Percentiles rank a stretch among this genome's conserved stretches.
Conservation (phyloP, 352 stramenopile genomes). For the Globisporangium alternatum region DNA sequence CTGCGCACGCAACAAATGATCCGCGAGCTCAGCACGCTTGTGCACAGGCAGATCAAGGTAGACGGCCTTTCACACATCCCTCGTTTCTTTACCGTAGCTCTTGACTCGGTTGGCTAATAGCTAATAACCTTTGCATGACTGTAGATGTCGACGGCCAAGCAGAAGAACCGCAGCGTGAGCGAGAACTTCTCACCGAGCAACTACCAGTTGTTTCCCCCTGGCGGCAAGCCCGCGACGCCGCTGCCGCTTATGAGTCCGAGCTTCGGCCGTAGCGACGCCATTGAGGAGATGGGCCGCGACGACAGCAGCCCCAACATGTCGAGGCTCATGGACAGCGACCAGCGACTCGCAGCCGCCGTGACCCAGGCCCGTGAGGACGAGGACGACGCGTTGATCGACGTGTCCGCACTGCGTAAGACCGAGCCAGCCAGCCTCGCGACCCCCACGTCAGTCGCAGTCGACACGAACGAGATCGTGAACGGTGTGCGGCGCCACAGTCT, state of each 20-base stretch:
- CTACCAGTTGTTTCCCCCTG: constrained; percentile 13
- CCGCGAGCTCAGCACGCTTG: constrained; percentile 33
- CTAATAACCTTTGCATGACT: not conserved
- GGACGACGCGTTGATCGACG: not conserved
- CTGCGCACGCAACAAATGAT: constrained; percentile 49
- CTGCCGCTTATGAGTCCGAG: constrained; percentile 2
- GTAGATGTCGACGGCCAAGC: constrained; percentile 24
- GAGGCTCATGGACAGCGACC: not conserved
- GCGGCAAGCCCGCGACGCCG: not conserved
- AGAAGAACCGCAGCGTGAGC: constrained; percentile 36
- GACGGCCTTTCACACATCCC: not conserved
- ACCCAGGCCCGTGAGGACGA: not conserved
- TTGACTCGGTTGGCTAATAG: not conserved
- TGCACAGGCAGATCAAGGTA: constrained; percentile 56
- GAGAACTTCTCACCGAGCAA: constrained; percentile 26
- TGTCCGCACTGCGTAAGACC: not conserved
- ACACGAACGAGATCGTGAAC: constrained; percentile 8
- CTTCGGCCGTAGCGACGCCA: constrained; percentile 1
- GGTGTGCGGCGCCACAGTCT: constrained; percentile 8
- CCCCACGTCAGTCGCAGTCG: not conserved
- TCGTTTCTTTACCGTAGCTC: not conserved
- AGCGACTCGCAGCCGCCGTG: not conserved
- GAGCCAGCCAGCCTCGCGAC: not conserved
- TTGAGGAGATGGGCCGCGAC: constrained; percentile 3
- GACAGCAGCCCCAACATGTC: not conserved